Conservation (phyloP, 352 stramenopile species). For the Phytophthora idaei region DNA sequence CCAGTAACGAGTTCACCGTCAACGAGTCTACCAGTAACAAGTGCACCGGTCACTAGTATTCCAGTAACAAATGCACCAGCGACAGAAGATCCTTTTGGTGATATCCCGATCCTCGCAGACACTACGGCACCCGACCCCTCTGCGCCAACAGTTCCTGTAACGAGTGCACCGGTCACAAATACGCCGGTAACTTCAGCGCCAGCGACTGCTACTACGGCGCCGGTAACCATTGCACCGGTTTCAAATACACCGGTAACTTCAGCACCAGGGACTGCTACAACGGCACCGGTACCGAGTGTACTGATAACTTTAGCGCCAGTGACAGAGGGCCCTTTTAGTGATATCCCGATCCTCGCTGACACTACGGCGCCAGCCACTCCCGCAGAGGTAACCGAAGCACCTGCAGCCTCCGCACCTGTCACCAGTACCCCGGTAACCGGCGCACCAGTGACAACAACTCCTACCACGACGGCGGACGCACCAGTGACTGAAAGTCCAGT, state of each 20-base stretch:
- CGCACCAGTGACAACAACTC: constrained; percentile 2
- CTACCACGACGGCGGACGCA: not conserved
- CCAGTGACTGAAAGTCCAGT: constrained; percentile 1
- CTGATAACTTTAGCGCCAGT: not conserved
- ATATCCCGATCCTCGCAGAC: constrained; percentile 17
- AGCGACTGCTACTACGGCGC: not conserved
- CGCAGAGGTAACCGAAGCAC: constrained; percentile 6
- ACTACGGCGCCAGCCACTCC: constrained; percentile 8
- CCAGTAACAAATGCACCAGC: constrained; percentile 3
- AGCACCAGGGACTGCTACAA: not conserved
- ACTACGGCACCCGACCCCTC: not conserved
- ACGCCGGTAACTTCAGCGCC: not conserved
- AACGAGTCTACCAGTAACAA: not conserved
- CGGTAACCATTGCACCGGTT: not conserved
- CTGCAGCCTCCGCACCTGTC: constrained; percentile 6
- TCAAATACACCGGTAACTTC: not conserved
- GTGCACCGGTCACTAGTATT: not conserved
- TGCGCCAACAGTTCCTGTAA: not conserved
- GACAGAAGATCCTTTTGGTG: constrained; percentile 17
- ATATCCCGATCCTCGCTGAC: constrained; percentile 16
- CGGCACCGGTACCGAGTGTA: not conserved
- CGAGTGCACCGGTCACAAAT: not conserved
- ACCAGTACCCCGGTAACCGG: not conserved
- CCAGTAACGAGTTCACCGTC: not conserved
- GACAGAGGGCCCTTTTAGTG: constrained; percentile 16